Evolutionary conservation across 2,329 filamentous ascomycete species (phyloP).

Genomic region (Pseudogymnoascus sp.): DNA sequence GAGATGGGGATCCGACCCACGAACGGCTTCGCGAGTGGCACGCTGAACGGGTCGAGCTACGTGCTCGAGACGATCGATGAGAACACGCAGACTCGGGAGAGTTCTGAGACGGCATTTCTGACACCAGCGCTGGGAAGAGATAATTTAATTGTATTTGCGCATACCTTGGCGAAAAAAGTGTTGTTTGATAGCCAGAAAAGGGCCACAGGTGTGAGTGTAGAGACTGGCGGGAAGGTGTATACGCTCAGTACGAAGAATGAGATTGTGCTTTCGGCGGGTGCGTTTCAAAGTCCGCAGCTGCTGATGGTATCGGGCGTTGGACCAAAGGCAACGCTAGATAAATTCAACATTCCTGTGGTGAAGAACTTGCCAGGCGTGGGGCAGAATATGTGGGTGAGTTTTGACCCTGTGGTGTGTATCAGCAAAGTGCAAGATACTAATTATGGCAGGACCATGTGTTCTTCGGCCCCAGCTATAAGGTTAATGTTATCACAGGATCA

Average conservation of each 20-base stretch:
- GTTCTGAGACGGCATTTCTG: constrained; percentile 18
- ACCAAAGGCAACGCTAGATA: background rate
- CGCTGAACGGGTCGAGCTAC: constrained; percentile 12
- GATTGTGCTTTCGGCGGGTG: background rate
- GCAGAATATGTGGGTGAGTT: constrained; percentile 53
- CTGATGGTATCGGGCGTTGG: constrained; percentile 8
- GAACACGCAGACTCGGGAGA: constrained; percentile 16
- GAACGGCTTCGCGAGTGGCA: constrained; percentile 22
- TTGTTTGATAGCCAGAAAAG: constrained; percentile 18
- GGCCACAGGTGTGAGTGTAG: constrained; percentile 16
- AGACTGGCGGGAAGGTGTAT: constrained; percentile 18
- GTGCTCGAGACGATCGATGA: constrained; percentile 17
- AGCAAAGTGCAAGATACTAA: background rate
- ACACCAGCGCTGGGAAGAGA: constrained; percentile 12
- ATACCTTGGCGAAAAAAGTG: constrained; percentile 18
- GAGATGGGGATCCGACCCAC: constrained; percentile 17
- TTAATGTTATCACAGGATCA: background rate
- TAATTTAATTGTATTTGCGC: constrained; percentile 17
- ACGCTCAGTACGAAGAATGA: background rate
- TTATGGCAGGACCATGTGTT: background rate
- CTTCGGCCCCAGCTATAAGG: background rate
- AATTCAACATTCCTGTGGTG: constrained; percentile 33
- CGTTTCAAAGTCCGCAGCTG: constrained; percentile 4
- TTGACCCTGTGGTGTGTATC: constrained; percentile 35
- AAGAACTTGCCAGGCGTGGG: constrained; percentile 57